Conservation (phyloP, 2,329 filamentous ascomycete genomes). For the Sporothrix euskadiensis region DNA sequence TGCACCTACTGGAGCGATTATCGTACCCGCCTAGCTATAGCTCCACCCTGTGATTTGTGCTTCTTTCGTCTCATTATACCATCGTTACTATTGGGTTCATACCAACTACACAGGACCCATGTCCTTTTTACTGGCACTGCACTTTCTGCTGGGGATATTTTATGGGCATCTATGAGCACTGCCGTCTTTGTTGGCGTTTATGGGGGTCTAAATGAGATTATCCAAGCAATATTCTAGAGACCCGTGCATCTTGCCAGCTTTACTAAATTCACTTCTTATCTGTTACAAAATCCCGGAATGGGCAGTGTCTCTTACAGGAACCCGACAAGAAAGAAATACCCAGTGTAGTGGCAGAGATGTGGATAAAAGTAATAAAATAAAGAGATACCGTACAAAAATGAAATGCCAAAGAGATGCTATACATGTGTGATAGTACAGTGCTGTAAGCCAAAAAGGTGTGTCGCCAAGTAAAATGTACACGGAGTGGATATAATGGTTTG, state of each 20-base stretch:
- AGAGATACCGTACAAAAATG: background rate
- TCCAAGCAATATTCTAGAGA: background rate
- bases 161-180: background rate
- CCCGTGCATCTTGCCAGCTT: background rate
- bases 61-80: background rate
- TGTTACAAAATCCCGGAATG: too few relatives aligned
- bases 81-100: background rate
- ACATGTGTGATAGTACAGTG: slow-evolving; percentile 3
- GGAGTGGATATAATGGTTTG: background rate
- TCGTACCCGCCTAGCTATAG: background rate
- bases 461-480: background rate
- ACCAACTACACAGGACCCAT: background rate
- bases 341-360: background rate
- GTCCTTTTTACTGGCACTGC: background rate
- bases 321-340: background rate
- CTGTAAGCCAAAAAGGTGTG: background rate
- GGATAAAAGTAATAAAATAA: background rate
- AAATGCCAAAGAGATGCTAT: background rate
- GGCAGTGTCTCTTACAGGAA: background rate
- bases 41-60: background rate
- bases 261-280: background rate
- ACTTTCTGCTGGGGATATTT: too few relatives aligned
- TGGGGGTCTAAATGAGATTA: background rate
- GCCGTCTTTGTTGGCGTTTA: background rate
- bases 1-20: background rate